Evolutionary conservation across 192 early-diverging fungal genomes (phyloP).

Genomic region (Coemansia sp.): DNA sequence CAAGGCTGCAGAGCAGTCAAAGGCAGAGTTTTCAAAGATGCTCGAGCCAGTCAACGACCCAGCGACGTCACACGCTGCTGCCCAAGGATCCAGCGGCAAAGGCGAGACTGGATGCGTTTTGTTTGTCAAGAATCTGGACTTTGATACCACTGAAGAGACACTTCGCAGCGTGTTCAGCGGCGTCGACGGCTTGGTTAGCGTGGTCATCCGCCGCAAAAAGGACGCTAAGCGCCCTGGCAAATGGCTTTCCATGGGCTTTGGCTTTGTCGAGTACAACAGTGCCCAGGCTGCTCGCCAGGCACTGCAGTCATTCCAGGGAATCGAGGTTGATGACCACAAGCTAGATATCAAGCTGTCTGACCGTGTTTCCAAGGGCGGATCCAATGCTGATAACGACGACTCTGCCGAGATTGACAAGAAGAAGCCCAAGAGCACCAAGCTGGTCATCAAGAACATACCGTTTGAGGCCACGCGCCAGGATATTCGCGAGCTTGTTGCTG

Average conservation of each 20-base stretch:
- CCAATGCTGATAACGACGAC: slow-evolving; percentile 4
- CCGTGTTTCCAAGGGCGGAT: slow-evolving; percentile 51
- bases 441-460: slow-evolving; percentile 93
- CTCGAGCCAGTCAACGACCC: slow-evolving; percentile 55
- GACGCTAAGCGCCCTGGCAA: slow-evolving; percentile 80
- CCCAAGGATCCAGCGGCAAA: slow-evolving; percentile 43
- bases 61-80: slow-evolving; percentile 37
- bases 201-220: slow-evolving; percentile 80
- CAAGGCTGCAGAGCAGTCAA: slow-evolving; percentile 35
- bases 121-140: slow-evolving; percentile 97
- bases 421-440: slow-evolving; percentile 75
- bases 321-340: slow-evolving; percentile 82
- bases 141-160: slow-evolving; percentile 80
- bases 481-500: slow-evolving; percentile 82
- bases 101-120: slow-evolving; percentile 71
- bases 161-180: slow-evolving; percentile 71
- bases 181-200: slow-evolving; percentile 77
- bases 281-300: slow-evolving; percentile 81
- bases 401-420: slow-evolving; percentile 50
- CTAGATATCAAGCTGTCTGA: slow-evolving; percentile 92
- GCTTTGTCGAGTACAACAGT: slow-evolving; percentile 88
- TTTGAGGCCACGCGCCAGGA: slow-evolving; percentile 97
- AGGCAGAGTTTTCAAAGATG: slow-evolving; percentile 39
- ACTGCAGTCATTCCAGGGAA: slow-evolving; percentile 84
- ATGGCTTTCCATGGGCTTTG: slow-evolving; percentile 92